phyloP scores from a whole-genome alignment of 768 basidiomycete genomes.

The Pleurotus ostreatus region DNA sequence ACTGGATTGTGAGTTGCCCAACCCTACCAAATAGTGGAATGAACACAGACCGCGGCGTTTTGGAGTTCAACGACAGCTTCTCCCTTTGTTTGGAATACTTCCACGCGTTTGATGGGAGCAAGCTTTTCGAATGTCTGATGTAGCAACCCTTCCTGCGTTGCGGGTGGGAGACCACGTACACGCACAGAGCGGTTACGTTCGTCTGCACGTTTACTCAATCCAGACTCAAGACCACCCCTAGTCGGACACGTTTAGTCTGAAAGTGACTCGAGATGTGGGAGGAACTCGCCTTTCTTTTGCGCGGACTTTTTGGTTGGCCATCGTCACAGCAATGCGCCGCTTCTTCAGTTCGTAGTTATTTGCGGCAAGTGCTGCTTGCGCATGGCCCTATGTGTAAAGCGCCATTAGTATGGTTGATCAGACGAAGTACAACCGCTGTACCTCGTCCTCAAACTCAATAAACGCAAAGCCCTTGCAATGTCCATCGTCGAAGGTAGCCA shows the following conservation, averaged over 20 bases:
- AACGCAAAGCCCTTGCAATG: conserved; percentile 86
- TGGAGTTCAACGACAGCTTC: conserved; percentile 67
- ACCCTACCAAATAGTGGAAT: background rate
- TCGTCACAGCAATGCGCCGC: conserved; percentile 84
- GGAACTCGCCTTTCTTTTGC: conserved; percentile 44
- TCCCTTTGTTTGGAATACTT: conserved; percentile 59
- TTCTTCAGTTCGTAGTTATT: conserved; percentile 90
- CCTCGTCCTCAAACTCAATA: conserved; percentile 85
- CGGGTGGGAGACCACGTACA: conserved; percentile 67
- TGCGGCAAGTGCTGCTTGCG: conserved; percentile 64
- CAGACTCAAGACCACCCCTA: conserved; percentile 45
- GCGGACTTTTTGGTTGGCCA: conserved; percentile 70
- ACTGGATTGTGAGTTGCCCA: background rate
- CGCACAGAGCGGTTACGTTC: conserved; percentile 69
- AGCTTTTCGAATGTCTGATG: conserved; percentile 88
- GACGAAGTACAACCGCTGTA: conserved; percentile 25
- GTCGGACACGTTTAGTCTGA: no score
- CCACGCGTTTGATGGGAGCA: conserved; percentile 64
- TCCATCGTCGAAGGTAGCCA: conserved; percentile 69
- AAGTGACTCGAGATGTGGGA: background rate
- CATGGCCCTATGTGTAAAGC: conserved; percentile 49
- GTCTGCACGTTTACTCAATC: conserved; percentile 53
- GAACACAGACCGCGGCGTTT: conserved; percentile 52
- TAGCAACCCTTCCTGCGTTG: conserved; percentile 84
- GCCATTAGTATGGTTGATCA: background rate